Base-by-base conservation (phyloP, 768 basidiomycete species). In the Xerocomus brunneocitrinus region DNA sequence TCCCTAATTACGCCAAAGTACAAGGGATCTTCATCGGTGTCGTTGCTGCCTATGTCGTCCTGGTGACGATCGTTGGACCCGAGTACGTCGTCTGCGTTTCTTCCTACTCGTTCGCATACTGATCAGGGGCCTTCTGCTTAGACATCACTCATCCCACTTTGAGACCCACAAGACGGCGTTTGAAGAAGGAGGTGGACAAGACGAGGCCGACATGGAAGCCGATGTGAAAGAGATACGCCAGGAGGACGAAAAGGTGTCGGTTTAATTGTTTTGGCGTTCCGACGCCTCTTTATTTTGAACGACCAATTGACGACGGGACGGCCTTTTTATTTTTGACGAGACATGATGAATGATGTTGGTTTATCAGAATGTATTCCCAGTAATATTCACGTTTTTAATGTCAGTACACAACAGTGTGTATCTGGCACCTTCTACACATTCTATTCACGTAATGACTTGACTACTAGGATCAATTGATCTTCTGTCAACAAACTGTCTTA, bases 11-110 rank as follows among this genome's bases (percentile, higher is more conserved):
- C 59, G 87, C 84, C 3, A 87, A 67, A 8, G 89, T 90, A 8
- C 88, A 91, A 73, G 90, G 88, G n/a, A 93, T 97, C 64, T 75
- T 97, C 38, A 85, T 97, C 43, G 93, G 93, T 16, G 74, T 79
- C 22, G 85, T 97, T 14, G 79, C 87, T 0, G 87, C 82, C 0
- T 95, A 87, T 58, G 81, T 90, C 32, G 62, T 95, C 35, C 27
- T 91, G 60, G 78, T 90, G 60, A 86, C 85, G 8, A 75, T 91
- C 57, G 73, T 95, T 55, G 94, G 92, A 2, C 86, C 88, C 3
- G 85, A 85, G 85, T 85, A 59, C 47, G 86, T 79, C 36, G 45
- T 8, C 27, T 8, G 3, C 45, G 1, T 13, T 25, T 5, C 13
- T 30, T 32, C 16, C 22, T 46, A 22, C 14, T 3, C n/a, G 2